phyloP scores from a whole-genome alignment of 495 filamentous ascomycete genomes.

The Aspergillus conjunctus region DNA sequence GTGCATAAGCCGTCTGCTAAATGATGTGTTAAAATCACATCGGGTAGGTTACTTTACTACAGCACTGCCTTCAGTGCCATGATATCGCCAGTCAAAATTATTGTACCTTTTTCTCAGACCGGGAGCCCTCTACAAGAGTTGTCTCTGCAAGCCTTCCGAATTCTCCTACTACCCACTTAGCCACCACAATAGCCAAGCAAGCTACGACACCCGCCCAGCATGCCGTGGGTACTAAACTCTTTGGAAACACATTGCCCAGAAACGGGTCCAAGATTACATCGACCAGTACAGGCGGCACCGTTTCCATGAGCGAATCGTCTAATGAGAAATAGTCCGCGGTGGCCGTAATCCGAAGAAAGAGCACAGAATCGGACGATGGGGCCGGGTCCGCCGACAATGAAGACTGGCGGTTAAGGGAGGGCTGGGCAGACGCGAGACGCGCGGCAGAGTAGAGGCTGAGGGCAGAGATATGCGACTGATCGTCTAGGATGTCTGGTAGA shows the following conservation, averaged over 20 bases:
- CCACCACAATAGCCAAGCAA: constrained; percentile 51
- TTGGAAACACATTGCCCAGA: constrained; percentile 68
- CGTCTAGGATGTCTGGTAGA: constrained; percentile 58
- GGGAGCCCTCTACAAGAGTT: constrained; percentile 4
- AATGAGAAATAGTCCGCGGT: constrained; percentile 82
- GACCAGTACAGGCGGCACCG: constrained; percentile 71
- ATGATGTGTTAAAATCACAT: no score
- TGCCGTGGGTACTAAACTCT: constrained; percentile 67
- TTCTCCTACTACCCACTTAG: constrained; percentile 33
- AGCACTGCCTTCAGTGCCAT: no score
- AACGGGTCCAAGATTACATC: constrained; percentile 92
- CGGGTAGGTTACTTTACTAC: no score
- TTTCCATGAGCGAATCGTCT: constrained; percentile 71
- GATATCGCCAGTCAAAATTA: neutral
- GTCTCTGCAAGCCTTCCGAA: constrained; percentile 31
- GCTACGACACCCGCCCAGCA: constrained; percentile 60
- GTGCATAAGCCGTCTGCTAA: no score
- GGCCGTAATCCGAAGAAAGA: constrained; percentile 78
- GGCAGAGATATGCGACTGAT: constrained; percentile 61
- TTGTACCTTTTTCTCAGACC: constrained; percentile 30
- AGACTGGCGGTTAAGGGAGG: neutral
- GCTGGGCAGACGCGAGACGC: constrained; percentile 35
- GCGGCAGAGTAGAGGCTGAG: constrained; percentile 63
- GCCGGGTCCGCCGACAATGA: constrained; percentile 25
- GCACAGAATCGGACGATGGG: constrained; percentile 52